A percentile compares a stretch with the other conserved stretches of the same genome.
These are phyloP conservation scores for Candida tropicalis DNA, from an alignment of 1,139 yeast species.

Conservation along the genomic window DNA sequence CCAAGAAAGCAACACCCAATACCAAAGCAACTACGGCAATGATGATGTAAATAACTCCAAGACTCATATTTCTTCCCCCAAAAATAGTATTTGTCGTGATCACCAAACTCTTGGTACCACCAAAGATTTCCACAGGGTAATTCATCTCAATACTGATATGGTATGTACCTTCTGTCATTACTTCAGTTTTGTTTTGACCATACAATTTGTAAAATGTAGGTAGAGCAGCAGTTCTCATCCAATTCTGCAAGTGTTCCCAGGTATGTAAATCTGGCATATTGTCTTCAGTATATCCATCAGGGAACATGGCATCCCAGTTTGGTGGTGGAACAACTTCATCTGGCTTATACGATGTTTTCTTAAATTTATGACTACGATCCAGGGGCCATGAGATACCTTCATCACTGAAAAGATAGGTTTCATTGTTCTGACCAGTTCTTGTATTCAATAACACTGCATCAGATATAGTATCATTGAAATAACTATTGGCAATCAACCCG, in stretches of 20 bases:
- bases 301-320: slow-evolving; percentile 82
- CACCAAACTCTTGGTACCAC: slow-evolving; percentile 70
- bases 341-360: slow-evolving; percentile 72
- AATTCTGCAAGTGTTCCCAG: slow-evolving; percentile 59
- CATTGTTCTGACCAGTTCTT: slow-evolving; percentile 39
- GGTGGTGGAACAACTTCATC: slow-evolving; percentile 92
- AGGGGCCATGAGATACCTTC: slow-evolving; percentile 86
- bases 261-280: slow-evolving; percentile 69
- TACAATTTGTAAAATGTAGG: slow-evolving; percentile 70
- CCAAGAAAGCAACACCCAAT: slow-evolving; percentile 47
- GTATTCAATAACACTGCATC: slow-evolving; percentile 50
- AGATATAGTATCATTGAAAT: slow-evolving; percentile 82
- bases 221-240: slow-evolving; percentile 86
- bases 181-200: slow-evolving; percentile 53
- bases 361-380: slow-evolving; percentile 70
- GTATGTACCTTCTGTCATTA: slow-evolving; percentile 60
- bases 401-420: slow-evolving; percentile 63
- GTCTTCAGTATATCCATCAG: slow-evolving; percentile 85
- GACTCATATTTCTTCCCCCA: slow-evolving; percentile 70
- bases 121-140: slow-evolving; percentile 68
- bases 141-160: slow-evolving; percentile 60
- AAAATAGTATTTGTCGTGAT: slow-evolving; percentile 67
- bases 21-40: slow-evolving; percentile 59
- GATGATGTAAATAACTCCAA: slow-evolving; percentile 67
- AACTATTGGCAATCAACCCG: slow-evolving; percentile 91